Evolutionary conservation across 2,329 filamentous ascomycete genomes (phyloP), one percentile per base, ranked within the genome.

Genomic region (Coniochaeta prunicola): DNA sequence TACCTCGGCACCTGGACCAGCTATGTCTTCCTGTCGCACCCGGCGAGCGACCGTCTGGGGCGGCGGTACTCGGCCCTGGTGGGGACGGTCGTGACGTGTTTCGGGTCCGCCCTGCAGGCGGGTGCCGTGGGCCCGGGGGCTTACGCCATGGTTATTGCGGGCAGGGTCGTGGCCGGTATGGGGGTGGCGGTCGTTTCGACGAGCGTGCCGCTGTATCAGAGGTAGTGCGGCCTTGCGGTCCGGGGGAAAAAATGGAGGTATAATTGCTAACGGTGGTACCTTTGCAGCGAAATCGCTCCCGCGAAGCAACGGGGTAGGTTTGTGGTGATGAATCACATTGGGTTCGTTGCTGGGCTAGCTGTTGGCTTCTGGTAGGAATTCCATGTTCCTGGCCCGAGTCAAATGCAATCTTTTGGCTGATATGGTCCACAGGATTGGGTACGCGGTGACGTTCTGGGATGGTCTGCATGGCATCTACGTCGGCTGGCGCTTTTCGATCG

Each of bases 321-420:
- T 59, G 81, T 85, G 1, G 80, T 84, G 10, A 74, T 85, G 68
- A 85, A 85, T 64, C 82, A 85, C 57, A 75, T 84, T 50, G 82
- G 83, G 3, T 79, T 85, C 59, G 77, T 85, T 26, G 74, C 75
- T 2, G 82, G 82, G 3, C 68, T 84, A 7, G 80, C 81, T 1
- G 64, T 66, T 5, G 82, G 81, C 0, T 81, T 84, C 59, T 84
- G 82, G 81, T 83, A 68, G 36, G 72, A 60, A 50, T 6, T 7
- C 19, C 3, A 6, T n/a, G 26, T n/a, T 17, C 36, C 40, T 45
- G 4, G 2, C 26, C 40, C 40, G 17, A 26, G 19, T 45, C 12
- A 8, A 19, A 26, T 15, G 7, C n/a, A 12, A 34, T 5, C n/a
- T n/a, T 17, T 48, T 34, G n/a, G 13, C 50, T 61, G 56, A 63